Percentiles rank a stretch among this genome's conserved stretches.
Evolutionary conservation across 2,329 filamentous ascomycete species (phyloP).

Genomic region (Colletotrichum costaricense): DNA sequence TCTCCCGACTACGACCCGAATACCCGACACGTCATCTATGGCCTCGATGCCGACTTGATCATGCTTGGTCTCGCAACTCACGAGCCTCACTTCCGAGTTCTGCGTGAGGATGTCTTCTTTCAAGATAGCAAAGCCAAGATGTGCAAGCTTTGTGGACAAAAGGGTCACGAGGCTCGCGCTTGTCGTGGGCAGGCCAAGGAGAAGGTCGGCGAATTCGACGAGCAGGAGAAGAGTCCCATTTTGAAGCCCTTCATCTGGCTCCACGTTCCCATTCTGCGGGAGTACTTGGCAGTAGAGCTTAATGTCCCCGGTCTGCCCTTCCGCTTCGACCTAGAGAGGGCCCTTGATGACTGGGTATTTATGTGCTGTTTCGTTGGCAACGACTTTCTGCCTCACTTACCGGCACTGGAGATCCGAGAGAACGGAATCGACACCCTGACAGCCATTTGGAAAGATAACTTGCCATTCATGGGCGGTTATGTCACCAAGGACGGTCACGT

Average conservation of each 20-base stretch:
- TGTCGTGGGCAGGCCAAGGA: constrained; percentile 84
- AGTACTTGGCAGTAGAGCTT: constrained; percentile 93
- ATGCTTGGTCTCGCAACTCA: constrained; percentile 98
- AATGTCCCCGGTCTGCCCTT: constrained; percentile 86
- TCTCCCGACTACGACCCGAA: constrained; percentile 95
- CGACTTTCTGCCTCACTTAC: constrained; percentile 96
- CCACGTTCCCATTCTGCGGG: constrained; percentile 89
- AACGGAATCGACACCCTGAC: constrained; percentile 97
- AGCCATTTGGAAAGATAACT: constrained; percentile 95
- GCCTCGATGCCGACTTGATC: constrained; percentile 96
- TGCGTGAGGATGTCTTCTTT: constrained; percentile 96
- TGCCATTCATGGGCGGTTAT: constrained; percentile 93
- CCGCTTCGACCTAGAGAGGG: constrained; percentile 91
- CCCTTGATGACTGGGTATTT: constrained; percentile 98
- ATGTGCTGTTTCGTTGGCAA: constrained; percentile 99
- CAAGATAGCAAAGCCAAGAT: constrained; percentile 85
- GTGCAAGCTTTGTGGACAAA: constrained; percentile 91
- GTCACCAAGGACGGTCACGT: constrained; percentile 95
- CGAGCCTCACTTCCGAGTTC: constrained; percentile 94
- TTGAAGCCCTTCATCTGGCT: constrained; percentile 99
- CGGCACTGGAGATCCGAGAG: constrained; percentile 96
- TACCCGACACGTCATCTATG: constrained; percentile 97
- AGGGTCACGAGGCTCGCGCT: constrained; percentile 88
- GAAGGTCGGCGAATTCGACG: constrained; percentile 82
- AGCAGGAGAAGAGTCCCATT: constrained; percentile 77